Evolutionary conservation across 768 basidiomycete genomes (phyloP).

Genomic region (Podaxis mareebaensis): DNA sequence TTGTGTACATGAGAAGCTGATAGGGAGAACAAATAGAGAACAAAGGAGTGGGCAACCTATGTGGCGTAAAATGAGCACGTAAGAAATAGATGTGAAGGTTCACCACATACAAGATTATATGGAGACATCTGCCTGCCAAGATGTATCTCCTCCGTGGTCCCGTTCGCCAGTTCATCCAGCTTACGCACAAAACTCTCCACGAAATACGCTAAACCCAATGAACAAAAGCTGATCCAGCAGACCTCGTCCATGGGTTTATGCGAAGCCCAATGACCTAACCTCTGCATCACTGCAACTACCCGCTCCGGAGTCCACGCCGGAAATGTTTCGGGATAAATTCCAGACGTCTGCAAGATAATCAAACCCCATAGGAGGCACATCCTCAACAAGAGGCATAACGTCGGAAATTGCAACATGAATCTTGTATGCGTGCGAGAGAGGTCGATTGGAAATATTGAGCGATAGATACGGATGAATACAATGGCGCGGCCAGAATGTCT

Average conservation of each 20-base stretch:
- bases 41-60: slow-evolving; percentile 77
- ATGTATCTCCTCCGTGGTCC: slow-evolving; percentile 43
- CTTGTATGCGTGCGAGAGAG: slow-evolving; percentile 61
- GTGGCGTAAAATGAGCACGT: slow-evolving; percentile 10
- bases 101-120: slow-evolving; percentile 61
- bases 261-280: slow-evolving; percentile 45
- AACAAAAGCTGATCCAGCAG: slow-evolving; percentile 74
- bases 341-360: slow-evolving; percentile 58
- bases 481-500: slow-evolving; percentile 27
- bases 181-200: slow-evolving; percentile 69
- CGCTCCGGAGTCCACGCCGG: slow-evolving; percentile 24
- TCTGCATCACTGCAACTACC: slow-evolving; percentile 25
- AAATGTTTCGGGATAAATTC: slow-evolving; percentile 36
- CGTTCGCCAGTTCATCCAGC: slow-evolving; percentile 45
- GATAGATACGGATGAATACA: slow-evolving; percentile 30
- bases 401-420: slow-evolving; percentile 58
- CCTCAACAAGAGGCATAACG: slow-evolving; percentile 60
- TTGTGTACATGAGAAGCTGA: slow-evolving; percentile 57
- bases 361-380: slow-evolving; percentile 58
- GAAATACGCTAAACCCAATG: slow-evolving; percentile 65
- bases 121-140: slow-evolving; percentile 38
- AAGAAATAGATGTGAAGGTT: slow-evolving; percentile 1
- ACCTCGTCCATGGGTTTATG: slow-evolving; percentile 58
- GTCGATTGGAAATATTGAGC: slow-evolving; percentile 61
- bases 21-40: slow-evolving; percentile 72